Conservation (phyloP, 306 rosid genomes). For the Trichosanthes cucumerina region DNA sequence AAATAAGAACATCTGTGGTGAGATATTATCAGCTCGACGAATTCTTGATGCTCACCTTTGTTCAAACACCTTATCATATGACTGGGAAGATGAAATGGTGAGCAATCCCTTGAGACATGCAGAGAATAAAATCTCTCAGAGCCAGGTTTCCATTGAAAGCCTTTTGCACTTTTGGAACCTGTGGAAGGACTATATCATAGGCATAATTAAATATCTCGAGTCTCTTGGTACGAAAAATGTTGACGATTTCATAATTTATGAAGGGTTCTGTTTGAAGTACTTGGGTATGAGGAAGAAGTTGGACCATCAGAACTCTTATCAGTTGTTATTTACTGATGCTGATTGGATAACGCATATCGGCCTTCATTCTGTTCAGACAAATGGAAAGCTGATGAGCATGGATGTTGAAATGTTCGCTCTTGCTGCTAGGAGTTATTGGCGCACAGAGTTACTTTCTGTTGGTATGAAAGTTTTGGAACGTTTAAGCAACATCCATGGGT, state of each 20-base stretch:
- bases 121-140: slow-evolving; percentile 16
- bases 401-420: slow-evolving; percentile 17
- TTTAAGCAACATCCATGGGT: not conserved
- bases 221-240: slow-evolving; percentile 17
- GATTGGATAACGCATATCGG: slow-evolving; percentile 32
- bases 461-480: slow-evolving; percentile 13
- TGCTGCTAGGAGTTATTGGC: slow-evolving; percentile 22
- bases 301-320: slow-evolving; percentile 10
- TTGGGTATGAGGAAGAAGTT: slow-evolving; percentile 33
- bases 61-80: slow-evolving; percentile 14
- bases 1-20: slow-evolving; percentile 16
- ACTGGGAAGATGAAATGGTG: slow-evolving; percentile 22
- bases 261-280: slow-evolving; percentile 34
- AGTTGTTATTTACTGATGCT: slow-evolving; percentile 33
- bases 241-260: slow-evolving; percentile 15
- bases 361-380: slow-evolving; percentile 8
- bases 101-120: slow-evolving; percentile 7
- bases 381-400: slow-evolving; percentile 22
- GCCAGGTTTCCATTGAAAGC: slow-evolving; percentile 40
- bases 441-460: slow-evolving; percentile 9
- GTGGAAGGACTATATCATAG: slow-evolving; percentile 38
- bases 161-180: slow-evolving; percentile 46
- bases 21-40: slow-evolving; percentile 31
- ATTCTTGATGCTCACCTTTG: slow-evolving; percentile 40
- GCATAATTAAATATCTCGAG: slow-evolving; percentile 25